Base-by-base conservation (phyloP, 2,329 filamentous ascomycete genomes). In the Colletotrichum chrysophilum region DNA sequence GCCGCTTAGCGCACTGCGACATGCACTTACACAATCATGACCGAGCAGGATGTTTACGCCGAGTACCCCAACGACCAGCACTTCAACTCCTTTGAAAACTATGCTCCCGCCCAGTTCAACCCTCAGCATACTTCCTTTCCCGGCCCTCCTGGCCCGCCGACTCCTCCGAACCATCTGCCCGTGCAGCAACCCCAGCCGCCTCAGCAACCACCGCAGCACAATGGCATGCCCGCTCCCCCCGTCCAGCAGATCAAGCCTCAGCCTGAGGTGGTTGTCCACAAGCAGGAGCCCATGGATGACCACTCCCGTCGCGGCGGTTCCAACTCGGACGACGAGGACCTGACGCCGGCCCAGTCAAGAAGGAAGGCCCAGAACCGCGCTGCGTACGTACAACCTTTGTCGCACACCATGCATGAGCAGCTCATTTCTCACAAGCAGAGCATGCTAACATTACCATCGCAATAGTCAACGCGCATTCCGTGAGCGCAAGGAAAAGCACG, bases 401-500 rank as follows among this genome's bases (percentile, higher is more conserved):
- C 52, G 56, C n/a, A 21, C 26, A 48, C 1, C 9, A 21, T n/a
- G 28, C 48, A 32, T 65, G 48, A 43, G 18, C 66, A 26, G 14
- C 28, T 16, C 24, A 10, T 55, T 30, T 24, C 36, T 18, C 18
- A 21, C 43, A 10, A 12, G 9, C 3, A 48, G 43, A 48, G 43
- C 43, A 0, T 48, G 43, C 74, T 73, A 28, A 75, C 26, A 68
- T 4, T 4, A 18, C 16, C 71, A 32, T 74, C 48, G 10, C 32
- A 43, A 32, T 77, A 98, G 96, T 64, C 97, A 98, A 89, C 94
- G 96, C 80, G 96, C 97, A 36, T 98, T 98, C 84, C 95, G 96
- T 76, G 96, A 98, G 85, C 94, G 96, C 79, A 98, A 98, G 85
- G 96, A 98, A 84, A 94, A 93, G 74, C 96, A 98, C 81, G 96